These are phyloP conservation scores for Aspergillus mulundensis DNA, from an alignment of 495 filamentous ascomycete species.

Conservation along the genomic window DNA sequence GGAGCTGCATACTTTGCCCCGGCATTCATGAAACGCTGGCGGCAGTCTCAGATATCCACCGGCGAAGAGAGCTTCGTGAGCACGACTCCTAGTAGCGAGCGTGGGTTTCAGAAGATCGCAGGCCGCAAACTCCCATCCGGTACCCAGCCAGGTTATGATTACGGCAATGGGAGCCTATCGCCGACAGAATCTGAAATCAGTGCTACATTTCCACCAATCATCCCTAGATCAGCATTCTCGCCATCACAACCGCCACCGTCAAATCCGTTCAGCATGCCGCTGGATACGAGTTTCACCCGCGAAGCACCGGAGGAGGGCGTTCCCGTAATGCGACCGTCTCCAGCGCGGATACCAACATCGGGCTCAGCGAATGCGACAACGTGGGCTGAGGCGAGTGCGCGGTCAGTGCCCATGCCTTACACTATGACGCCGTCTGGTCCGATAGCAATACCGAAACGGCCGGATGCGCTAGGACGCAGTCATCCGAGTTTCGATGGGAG, in stretches of 20 bases:
- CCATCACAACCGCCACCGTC: conserved; percentile 29
- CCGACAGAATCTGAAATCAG: conserved; percentile 24
- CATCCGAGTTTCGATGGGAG: conserved; percentile 53
- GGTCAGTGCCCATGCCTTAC: conserved; percentile 15
- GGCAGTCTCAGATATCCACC: conserved; percentile 37
- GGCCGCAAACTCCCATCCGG: conserved; percentile 68
- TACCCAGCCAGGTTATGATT: conserved; percentile 66
- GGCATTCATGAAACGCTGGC: conserved; percentile 41
- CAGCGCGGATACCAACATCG: conserved; percentile 47
- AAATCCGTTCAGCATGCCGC: conserved; percentile 31
- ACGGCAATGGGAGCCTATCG: conserved; percentile 43
- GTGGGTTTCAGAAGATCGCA: conserved; percentile 59
- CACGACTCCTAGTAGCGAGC: conserved; percentile 37
- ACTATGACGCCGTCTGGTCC: conserved; percentile 18
- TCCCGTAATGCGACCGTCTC: conserved; percentile 42
- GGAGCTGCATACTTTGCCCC: conserved; percentile 49
- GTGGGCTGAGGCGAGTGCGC: conserved; percentile 15
- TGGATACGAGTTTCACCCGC: conserved; percentile 35
- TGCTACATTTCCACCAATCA: conserved; percentile 20
- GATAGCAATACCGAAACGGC: conserved; percentile 23
- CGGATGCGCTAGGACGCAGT: conserved; percentile 50
- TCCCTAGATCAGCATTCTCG: conserved; percentile 22
- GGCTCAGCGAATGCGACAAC: conserved; percentile 34
- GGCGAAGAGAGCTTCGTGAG: conserved; percentile 39
- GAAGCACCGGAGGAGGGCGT: conserved; percentile 31